A percentile compares a stretch with the other conserved stretches of the same genome.
Conservation (phyloP, 306 rosid species). For the Cucumis hystrix region DNA sequence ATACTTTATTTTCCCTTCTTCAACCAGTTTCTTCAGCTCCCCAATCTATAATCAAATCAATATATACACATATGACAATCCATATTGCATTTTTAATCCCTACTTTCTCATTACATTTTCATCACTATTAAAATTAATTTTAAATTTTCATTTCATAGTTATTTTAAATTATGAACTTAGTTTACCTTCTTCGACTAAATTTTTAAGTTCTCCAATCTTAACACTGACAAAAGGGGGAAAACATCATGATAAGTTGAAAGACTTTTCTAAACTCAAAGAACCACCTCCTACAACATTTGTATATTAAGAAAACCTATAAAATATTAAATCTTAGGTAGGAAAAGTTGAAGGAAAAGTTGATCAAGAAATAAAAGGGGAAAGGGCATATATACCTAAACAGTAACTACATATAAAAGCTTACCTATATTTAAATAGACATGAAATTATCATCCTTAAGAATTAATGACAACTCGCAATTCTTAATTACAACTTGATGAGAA, state of each 20-base stretch:
- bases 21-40: conserved; percentile 50
- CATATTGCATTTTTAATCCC: too few relatives aligned
- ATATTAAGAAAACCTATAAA: too few relatives aligned
- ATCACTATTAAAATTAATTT: too few relatives aligned
- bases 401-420: neutral
- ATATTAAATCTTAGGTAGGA: too few relatives aligned
- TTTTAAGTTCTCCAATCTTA: conserved; percentile 61
- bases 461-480: neutral
- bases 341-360: neutral
- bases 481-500: neutral
- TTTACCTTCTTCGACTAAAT: conserved; percentile 54
- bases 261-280: neutral
- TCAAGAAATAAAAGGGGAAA: neutral
- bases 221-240: neutral
- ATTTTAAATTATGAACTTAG: conserved; percentile 26
- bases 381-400: neutral
- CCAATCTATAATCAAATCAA: conserved; percentile 28
- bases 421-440: neutral
- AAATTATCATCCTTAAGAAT: neutral
- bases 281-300: neutral
- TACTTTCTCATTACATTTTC: too few relatives aligned
- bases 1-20: conserved; percentile 60
- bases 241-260: neutral
- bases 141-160: too few relatives aligned
- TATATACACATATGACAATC: too few relatives aligned